Percentiles rank a stretch among this genome's conserved stretches.
phyloP scores from a whole-genome alignment of 768 basidiomycete genomes.

The Ramaria rubella region DNA sequence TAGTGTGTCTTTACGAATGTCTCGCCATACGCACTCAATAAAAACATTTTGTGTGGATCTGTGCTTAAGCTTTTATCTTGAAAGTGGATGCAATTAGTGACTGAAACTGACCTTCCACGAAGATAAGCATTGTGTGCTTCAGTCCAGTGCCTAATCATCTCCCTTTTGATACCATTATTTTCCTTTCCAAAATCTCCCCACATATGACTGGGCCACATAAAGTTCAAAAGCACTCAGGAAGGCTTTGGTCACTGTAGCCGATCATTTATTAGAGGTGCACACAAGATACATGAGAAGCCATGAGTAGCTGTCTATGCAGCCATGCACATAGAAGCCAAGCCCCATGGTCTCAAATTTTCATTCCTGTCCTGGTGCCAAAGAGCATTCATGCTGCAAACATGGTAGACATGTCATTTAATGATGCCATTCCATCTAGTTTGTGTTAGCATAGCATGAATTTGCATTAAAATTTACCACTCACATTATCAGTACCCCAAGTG shows the following conservation, averaged over 20 bases:
- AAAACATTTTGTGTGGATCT: no score
- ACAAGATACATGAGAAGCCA: slow-evolving; percentile 15
- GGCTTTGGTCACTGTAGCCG: slow-evolving; percentile 14
- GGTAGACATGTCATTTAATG: slow-evolving; percentile 6
- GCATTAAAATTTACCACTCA: neutral
- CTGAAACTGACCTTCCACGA: no score
- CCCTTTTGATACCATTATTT: slow-evolving; percentile 16
- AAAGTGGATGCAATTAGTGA: neutral
- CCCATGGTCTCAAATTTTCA: neutral
- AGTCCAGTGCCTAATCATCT: slow-evolving; percentile 15
- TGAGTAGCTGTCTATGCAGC: neutral
- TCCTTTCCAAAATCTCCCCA: no score
- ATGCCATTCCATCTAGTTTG: slow-evolving; percentile 11
- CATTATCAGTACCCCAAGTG: neutral
- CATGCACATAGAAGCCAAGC: neutral
- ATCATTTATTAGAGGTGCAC: slow-evolving; percentile 25
- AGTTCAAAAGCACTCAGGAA: slow-evolving; percentile 13
- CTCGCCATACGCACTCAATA: no score
- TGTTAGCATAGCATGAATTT: neutral
- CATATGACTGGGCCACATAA: slow-evolving; percentile 13
- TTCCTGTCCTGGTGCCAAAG: neutral
- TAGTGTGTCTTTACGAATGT: no score
- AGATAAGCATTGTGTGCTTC: no score
- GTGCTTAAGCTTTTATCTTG: slow-evolving; percentile 18
- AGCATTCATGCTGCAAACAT: neutral